These are phyloP conservation scores for Pistacia integerrima DNA, from an alignment of 345 rosid genomes.

Conservation along the genomic window DNA sequence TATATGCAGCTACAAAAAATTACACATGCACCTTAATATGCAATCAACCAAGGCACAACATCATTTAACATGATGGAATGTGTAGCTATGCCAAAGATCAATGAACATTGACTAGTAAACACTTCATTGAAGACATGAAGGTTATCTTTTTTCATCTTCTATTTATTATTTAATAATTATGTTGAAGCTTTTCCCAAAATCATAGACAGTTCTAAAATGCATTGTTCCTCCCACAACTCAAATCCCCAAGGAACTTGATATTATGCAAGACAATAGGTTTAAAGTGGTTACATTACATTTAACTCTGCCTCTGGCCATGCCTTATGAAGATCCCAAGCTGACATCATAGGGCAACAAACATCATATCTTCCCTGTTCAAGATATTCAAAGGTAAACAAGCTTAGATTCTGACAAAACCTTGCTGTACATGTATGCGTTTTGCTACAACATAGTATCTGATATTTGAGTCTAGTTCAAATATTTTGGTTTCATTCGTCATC, in stretches of 20 bases:
- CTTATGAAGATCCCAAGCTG: slow-evolving; percentile 99
- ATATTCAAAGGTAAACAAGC: slow-evolving; percentile 1
- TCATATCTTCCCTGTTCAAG: slow-evolving; percentile 93
- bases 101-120: neutral
- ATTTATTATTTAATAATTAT: neutral
- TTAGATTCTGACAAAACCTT: neutral
- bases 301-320: slow-evolving; percentile 96
- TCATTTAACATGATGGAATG: neutral
- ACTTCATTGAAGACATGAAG: neutral
- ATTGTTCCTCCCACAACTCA: neutral
- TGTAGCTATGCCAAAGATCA: neutral
- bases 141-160: slow-evolving; percentile 1
- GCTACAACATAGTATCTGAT: neutral
- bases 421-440: neutral
- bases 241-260: slow-evolving; percentile 7
- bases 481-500: neutral
- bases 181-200: neutral
- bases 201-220: neutral
- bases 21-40: neutral
- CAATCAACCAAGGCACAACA: slow-evolving; percentile 1
- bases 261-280: neutral
- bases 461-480: neutral
- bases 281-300: slow-evolving; percentile 46
- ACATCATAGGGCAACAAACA: slow-evolving; percentile 96
- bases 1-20: neutral